phyloP scores from a whole-genome alignment of 306 rosid species.

The Abrus pulchellus region DNA sequence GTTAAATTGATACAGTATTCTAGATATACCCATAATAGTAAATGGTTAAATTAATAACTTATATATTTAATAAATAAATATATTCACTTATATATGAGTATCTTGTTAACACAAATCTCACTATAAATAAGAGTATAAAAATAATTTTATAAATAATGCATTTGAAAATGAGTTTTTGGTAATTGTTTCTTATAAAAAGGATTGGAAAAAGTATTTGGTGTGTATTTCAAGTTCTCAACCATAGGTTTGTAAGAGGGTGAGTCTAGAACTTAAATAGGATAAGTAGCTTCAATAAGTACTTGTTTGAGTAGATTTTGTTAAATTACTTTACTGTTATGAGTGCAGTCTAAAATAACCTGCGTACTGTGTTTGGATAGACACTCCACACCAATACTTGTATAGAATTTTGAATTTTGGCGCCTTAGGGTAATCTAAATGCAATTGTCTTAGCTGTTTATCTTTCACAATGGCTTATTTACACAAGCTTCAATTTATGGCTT shows the following conservation, averaged over 20 bases:
- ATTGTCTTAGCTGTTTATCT: no score
- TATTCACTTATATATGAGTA: no score
- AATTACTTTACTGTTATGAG: constrained; percentile 13
- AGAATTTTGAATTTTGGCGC: constrained; percentile 6
- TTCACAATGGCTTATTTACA: background rate
- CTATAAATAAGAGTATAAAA: no score
- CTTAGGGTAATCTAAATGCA: background rate
- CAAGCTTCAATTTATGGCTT: background rate
- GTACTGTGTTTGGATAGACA: background rate
- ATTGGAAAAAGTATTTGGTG: background rate
- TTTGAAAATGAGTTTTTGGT: no score
- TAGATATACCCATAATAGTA: no score
- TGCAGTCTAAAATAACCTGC: background rate
- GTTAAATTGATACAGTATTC: no score
- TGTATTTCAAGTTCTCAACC: constrained; percentile 30
- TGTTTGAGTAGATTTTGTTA: constrained; percentile 7
- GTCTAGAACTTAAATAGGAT: constrained; percentile 20
- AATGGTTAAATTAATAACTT: no score
- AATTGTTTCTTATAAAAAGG: no score
- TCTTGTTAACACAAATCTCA: no score
- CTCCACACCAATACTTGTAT: background rate
- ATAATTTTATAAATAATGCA: no score
- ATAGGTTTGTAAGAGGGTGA: constrained; percentile 26
- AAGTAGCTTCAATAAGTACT: constrained; percentile 11
- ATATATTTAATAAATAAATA: no score